phyloP scores from a whole-genome alignment of 176 grass and related monocot species.

The Carex scoparia region DNA sequence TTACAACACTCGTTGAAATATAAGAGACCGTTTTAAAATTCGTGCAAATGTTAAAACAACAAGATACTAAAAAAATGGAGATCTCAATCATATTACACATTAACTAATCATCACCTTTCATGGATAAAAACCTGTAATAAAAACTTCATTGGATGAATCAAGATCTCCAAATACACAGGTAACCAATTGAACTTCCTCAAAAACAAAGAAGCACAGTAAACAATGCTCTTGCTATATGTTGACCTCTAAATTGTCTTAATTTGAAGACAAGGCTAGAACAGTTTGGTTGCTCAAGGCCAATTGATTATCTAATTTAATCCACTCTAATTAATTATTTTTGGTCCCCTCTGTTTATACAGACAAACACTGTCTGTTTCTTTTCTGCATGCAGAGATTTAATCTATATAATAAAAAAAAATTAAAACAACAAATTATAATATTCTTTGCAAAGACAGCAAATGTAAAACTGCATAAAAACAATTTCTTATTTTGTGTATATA shows the following conservation, averaged over 20 bases:
- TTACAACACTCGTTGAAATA: too few relatives aligned
- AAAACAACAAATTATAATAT: background rate
- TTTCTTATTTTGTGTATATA: too few relatives aligned
- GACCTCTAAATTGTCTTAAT: conserved; percentile 29
- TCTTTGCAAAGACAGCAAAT: background rate
- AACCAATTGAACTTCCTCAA: background rate
- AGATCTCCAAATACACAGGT: background rate
- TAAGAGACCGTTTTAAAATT: too few relatives aligned
- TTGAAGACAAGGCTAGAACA: conserved; percentile 1
- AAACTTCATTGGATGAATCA: background rate
- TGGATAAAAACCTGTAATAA: background rate
- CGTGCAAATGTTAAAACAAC: background rate
- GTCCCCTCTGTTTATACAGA: background rate
- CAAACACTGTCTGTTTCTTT: background rate
- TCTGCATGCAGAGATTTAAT: background rate
- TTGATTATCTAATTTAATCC: background rate
- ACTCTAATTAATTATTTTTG: background rate
- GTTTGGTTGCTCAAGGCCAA: conserved; percentile 14
- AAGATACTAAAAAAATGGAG: background rate
- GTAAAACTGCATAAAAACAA: too few relatives aligned
- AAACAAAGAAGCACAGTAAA: background rate
- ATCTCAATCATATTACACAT: background rate
- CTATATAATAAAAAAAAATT: background rate
- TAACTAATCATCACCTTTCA: background rate
- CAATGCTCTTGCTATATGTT: background rate